A percentile compares a stretch with the other conserved stretches of the same genome.
Conservation (phyloP, 306 rosid genomes). For the Sindora glabra region DNA sequence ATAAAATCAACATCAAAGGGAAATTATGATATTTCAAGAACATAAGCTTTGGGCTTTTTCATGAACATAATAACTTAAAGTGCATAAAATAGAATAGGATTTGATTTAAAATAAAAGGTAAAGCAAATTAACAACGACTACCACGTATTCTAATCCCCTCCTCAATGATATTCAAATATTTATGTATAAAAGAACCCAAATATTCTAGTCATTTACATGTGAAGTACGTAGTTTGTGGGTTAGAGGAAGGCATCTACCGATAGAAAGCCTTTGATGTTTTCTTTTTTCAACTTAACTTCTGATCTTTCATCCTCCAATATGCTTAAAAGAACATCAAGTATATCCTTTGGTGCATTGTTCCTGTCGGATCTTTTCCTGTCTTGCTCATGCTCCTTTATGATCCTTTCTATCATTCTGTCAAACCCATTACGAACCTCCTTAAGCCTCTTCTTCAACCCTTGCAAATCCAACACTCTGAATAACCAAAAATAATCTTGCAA, state of each 20-base stretch:
- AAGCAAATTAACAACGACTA: too few species aligned
- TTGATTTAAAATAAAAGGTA: too few species aligned
- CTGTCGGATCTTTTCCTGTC: background rate
- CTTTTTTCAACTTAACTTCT: conserved; percentile 18
- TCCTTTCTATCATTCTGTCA: conserved; percentile 23
- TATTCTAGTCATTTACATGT: too few species aligned
- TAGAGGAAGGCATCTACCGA: background rate
- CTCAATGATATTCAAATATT: too few species aligned
- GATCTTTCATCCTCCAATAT: conserved; percentile 14
- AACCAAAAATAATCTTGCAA: conserved; percentile 23
- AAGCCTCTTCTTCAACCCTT: conserved; percentile 20
- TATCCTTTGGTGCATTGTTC: background rate
- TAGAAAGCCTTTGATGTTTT: conserved; percentile 26
- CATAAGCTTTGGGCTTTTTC: too few species aligned
- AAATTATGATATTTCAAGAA: too few species aligned
- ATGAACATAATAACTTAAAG: too few species aligned
- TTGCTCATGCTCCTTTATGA: conserved; percentile 28
- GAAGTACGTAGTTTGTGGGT: too few species aligned
- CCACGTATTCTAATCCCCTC: too few species aligned
- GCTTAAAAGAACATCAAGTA: conserved; percentile 29
- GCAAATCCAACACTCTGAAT: conserved; percentile 27
- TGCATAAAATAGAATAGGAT: too few species aligned
- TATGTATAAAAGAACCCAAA: too few species aligned
- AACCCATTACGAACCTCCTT: conserved; percentile 15
- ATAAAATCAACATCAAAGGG: too few species aligned